Evolutionary conservation across 2,329 filamentous ascomycete genomes (phyloP), one percentile per base, ranked within the genome.

Genomic region (Sclerotinia minor): DNA sequence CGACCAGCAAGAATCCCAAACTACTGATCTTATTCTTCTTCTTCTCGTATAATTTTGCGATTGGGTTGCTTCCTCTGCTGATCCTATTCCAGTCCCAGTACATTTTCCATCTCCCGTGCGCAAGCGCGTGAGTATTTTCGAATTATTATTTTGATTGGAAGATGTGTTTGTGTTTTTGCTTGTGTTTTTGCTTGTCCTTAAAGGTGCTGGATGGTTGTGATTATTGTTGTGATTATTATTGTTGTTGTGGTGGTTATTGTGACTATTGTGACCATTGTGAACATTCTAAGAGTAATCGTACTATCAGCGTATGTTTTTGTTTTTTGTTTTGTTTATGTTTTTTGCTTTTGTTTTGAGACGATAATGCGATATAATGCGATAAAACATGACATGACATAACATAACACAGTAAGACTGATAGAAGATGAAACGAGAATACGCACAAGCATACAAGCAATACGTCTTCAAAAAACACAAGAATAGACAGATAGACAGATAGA

Each of bases 1-100:
- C 70, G 81, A 86, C 86, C 87, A 89, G 21, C 89, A 77, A 17
- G 84, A 82, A 71, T 88, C 86, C 85, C 86, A 89, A 13, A 88
- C 81, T 5, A 87, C 79, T 38, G 83, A 86, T 73, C 78, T n/a
- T n/a, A n/a, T n/a, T n/a, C n/a, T n/a, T n/a, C n/a, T n/a, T n/a
- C n/a, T 83, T 24, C 11, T 65, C 11, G 50, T 15, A 76, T 81
- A 84, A n/a, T 76, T 78, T 7, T 35, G 35, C 35, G 5, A 35
- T 35, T 1, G 6, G 1, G 68, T 72, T 19, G 57, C 65, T 11
- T 67, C 57, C n/a, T 67, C 70, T 21, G 57, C n/a, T n/a, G n/a
- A n/a, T n/a, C n/a, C n/a, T n/a, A n/a, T n/a, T n/a, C n/a, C 35
- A 72, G 38, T 69, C 19, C 5, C 35, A 9, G 35, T 35, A 35